phyloP scores from a whole-genome alignment of 495 filamentous ascomycete genomes.

The Daldinia decipiens region DNA sequence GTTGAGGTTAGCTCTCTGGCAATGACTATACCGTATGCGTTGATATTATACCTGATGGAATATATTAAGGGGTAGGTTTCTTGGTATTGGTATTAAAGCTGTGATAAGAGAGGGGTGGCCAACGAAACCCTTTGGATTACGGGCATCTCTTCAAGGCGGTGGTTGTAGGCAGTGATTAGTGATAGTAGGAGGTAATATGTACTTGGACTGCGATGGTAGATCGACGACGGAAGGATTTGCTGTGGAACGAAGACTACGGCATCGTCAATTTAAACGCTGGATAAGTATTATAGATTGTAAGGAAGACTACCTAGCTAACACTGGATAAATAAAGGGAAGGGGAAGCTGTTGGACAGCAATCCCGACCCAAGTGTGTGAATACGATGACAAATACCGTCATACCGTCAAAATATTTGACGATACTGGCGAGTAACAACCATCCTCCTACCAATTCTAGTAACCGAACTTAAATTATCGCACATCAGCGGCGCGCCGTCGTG shows the following conservation, averaged over 20 bases:
- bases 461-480: not conserved
- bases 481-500: conserved; percentile 4
- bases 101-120: not conserved
- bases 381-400: not conserved
- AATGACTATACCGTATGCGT: not conserved
- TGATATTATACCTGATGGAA: not conserved
- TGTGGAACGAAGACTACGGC: not conserved
- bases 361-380: not conserved
- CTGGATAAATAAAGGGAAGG: not conserved
- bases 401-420: not conserved
- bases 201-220: not conserved
- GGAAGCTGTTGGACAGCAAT: conserved; percentile 13
- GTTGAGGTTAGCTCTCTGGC: not conserved
- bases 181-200: not conserved
- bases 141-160: not conserved
- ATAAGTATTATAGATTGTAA: not conserved
- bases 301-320: not conserved
- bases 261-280: not conserved
- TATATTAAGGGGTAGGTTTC: not conserved
- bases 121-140: not conserved
- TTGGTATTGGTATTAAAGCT: not conserved
- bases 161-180: not conserved
- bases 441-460: not conserved
- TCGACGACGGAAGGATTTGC: not conserved
- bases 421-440: not conserved